Conservation (phyloP, 2,329 filamentous ascomycete species). For the Ceratocystis lukuohia region DNA sequence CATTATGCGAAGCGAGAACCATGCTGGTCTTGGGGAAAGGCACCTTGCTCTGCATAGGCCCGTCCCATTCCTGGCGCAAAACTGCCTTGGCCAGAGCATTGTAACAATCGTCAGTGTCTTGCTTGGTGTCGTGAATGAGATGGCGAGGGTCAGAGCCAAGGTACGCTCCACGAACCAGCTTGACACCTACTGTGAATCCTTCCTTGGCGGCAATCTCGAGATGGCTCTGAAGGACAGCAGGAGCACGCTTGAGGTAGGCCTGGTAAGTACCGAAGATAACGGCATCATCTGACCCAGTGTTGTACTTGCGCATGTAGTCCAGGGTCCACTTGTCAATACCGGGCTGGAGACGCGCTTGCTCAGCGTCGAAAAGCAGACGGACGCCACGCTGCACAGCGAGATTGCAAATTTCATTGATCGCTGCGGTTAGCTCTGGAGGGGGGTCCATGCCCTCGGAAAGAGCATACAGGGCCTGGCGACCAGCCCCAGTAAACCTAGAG, state of each 20-base stretch:
- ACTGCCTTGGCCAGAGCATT: slow-evolving; percentile 56
- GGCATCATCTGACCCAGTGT: slow-evolving; percentile 45
- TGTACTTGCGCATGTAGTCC: slow-evolving; percentile 63
- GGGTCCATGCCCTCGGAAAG: slow-evolving; percentile 51
- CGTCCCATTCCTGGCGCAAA: slow-evolving; percentile 48
- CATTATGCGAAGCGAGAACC: slow-evolving; percentile 75
- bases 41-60: slow-evolving; percentile 29
- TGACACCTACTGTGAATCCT: slow-evolving; percentile 56
- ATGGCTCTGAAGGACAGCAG: slow-evolving; percentile 44
- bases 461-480: slow-evolving; percentile 53
- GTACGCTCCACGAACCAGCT: slow-evolving; percentile 65
- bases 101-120: slow-evolving; percentile 58
- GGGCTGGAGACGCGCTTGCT: slow-evolving; percentile 64
- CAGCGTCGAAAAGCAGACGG: slow-evolving; percentile 69
- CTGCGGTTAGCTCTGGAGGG: slow-evolving; percentile 48
- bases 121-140: slow-evolving; percentile 59
- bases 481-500: slow-evolving; percentile 63
- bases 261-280: slow-evolving; percentile 74
- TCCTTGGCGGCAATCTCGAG: slow-evolving; percentile 44
- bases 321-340: slow-evolving; percentile 74
- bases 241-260: slow-evolving; percentile 55
- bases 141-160: slow-evolving; percentile 55
- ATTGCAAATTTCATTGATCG: slow-evolving; percentile 62
- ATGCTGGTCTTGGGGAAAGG: slow-evolving; percentile 47
- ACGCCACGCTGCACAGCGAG: slow-evolving; percentile 57